Evolutionary conservation across 202 grass and related monocot species (phyloP), one percentile per base, ranked within the genome.

Genomic region (Schoenoplectus tabernaemontani): DNA sequence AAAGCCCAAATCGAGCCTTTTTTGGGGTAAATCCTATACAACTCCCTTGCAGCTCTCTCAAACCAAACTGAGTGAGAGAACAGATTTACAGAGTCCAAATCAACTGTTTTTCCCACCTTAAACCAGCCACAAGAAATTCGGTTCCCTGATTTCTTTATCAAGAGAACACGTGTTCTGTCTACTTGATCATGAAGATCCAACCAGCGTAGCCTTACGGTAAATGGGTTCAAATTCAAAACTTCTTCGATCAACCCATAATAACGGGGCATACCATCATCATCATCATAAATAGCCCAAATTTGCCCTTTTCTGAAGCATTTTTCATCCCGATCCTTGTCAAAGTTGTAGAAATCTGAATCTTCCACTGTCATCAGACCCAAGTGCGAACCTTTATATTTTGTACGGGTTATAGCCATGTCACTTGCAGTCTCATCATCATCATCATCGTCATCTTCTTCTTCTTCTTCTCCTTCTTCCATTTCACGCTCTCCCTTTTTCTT

Each of bases 341-440:
- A 97, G 61, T 97, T 83, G 79, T 97, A 93, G 77, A 97, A 97
- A 81, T 97, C 91, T 0, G 94, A 97, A 77, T 97, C 94, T 82
- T 89, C 89, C 53, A 97, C 91, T 0, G 81, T 48, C 89, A 97
- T 97, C 54, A 89, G 60, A 64, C 82, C 87, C 22, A 78, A 81
- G 1, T 88, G 46, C 7, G 38, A 20, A 22, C 54, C 79, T 72
- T 82, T 73, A 39, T 42, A 48, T 59, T 38, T 70, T 17, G 48
- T 57, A 33, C 7, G 24, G 4, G 23, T 57, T 73, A 82, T 64
- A 79, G 7, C 39, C n/a, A 34, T 59, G 16, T 78, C 19, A n/a
- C 58, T 77, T 33, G 28, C 77, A 44, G 23, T 69, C 54, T 79
- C 59, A 46, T 58, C 65, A 57, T 17, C 63, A 59, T 57, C 82